Conservation (phyloP, 192 early-diverging fungal species). For the Diversispora eburnea region DNA sequence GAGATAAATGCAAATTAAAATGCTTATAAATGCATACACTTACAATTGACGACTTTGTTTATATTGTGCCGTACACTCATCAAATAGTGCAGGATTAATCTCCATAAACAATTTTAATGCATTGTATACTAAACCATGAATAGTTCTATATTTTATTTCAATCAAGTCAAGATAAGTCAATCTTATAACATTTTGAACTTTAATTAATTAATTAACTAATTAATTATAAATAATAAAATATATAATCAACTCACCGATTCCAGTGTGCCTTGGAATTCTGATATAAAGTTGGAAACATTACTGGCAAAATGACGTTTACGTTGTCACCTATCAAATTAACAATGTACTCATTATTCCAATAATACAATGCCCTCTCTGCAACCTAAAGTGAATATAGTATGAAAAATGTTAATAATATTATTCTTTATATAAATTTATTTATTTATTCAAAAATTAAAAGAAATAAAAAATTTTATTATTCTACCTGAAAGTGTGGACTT, state of each 20-base stretch:
- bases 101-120: slow-evolving; percentile 98
- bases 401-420: neutral
- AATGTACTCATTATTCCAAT: slow-evolving; percentile 99
- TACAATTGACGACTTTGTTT: slow-evolving; percentile 85
- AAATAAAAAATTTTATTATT: neutral
- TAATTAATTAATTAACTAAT: slow-evolving; percentile 24
- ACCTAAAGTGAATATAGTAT: slow-evolving; percentile 50
- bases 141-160: slow-evolving; percentile 57
- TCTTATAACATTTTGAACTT: neutral
- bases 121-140: slow-evolving; percentile 95
- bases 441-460: neutral
- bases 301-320: slow-evolving; percentile 85
- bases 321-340: slow-evolving; percentile 95
- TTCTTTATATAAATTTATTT: neutral
- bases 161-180: slow-evolving; percentile 15
- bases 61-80: slow-evolving; percentile 92
- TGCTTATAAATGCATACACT: slow-evolving; percentile 28
- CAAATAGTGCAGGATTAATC: slow-evolving; percentile 92
- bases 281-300: slow-evolving; percentile 93
- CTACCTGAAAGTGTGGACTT: slow-evolving; percentile 96
- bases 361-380: slow-evolving; percentile 96
- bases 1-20: neutral
- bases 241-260: slow-evolving; percentile 68
- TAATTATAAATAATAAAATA: neutral
- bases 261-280: slow-evolving; percentile 95